Base-by-base conservation (phyloP, 73 alveolate species). In the Paramecium pentaurelia region DNA sequence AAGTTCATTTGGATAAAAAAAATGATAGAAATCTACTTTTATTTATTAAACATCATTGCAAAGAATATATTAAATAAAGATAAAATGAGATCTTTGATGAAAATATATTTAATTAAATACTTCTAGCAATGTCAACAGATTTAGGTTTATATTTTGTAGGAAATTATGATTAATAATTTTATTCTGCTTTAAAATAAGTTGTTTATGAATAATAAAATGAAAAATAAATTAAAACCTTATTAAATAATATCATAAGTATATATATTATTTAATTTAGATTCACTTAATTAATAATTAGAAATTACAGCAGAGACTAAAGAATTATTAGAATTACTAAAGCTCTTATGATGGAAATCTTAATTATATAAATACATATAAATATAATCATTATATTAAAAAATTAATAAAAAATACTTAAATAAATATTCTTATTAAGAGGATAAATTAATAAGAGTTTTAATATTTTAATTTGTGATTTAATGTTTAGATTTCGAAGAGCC, bases 121-220 rank as follows among this genome's bases (percentile, higher is more conserved):
- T 80, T 44, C 14, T 80, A 4, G 44, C 64, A 45, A 45, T 80
- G 32, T 80, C 38, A 27, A 25, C 91, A 20, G 91, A 80, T 10
- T 80, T 25, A 22, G 91, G 91, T 9, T 47, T 80, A 47, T 80
- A 80, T 47, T 80, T 80, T 80, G 32, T 80, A 20, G 91, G 91
- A 44, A 80, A 80, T 80, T 80, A 80, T 47, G 91, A 80, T 22
- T 14, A 60, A 44, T 27, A 80, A 1, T 45, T 80, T 36, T 42
- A 80, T 80, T 80, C 49, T 34, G 51, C 42, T 28, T 2, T 64
- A 2, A 28, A 14, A 27, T 28, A 64, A 12, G 7, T 64, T 6
- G 84, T 64, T 25, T 64, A 64, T 64, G 84, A 64, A 9, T 64
- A 28, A 14, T 20, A 28, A 27, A 10, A 9, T 12, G 27, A 64